Conservation (phyloP, 768 basidiomycete species). For the Tulasnella sp. region DNA sequence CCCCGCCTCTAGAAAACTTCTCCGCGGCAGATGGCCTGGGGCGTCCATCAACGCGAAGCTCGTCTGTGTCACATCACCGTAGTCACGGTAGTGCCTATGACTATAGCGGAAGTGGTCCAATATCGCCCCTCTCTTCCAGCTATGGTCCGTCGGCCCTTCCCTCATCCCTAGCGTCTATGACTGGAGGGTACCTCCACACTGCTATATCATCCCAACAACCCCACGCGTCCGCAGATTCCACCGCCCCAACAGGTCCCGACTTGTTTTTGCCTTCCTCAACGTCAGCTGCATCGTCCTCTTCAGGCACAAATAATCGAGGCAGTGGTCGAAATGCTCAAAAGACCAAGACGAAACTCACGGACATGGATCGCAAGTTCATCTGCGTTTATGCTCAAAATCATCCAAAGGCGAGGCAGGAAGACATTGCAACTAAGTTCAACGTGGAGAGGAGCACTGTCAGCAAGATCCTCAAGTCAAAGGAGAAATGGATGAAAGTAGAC, state of each 20-base stretch:
- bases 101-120: constrained; percentile 8
- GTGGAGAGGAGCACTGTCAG: constrained; percentile 91
- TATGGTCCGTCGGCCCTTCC: constrained; percentile 5
- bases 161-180: constrained; percentile 4
- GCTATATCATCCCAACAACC: neutral
- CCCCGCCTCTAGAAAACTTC: constrained; percentile 9
- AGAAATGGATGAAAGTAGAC: constrained; percentile 67
- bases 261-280: neutral
- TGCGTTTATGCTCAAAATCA: constrained; percentile 54
- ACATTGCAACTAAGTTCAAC: constrained; percentile 63
- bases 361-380: constrained; percentile 63
- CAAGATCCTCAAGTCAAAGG: constrained; percentile 79
- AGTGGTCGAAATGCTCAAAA: constrained; percentile 12
- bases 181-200: constrained; percentile 7
- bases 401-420: constrained; percentile 68
- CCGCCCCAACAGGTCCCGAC: neutral
- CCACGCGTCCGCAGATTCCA: neutral
- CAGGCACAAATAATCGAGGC: neutral
- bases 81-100: constrained; percentile 5
- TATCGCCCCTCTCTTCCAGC: constrained; percentile 8
- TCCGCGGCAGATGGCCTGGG: neutral
- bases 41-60: constrained; percentile 2
- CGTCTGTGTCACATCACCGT: constrained; percentile 1
- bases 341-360: constrained; percentile 39
- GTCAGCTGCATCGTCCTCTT: neutral